A percentile compares a stretch with the other conserved stretches of the same genome.
Evolutionary conservation across 441 rosid genomes (phyloP).

Genomic region (Pelargonium fulgidum): DNA sequence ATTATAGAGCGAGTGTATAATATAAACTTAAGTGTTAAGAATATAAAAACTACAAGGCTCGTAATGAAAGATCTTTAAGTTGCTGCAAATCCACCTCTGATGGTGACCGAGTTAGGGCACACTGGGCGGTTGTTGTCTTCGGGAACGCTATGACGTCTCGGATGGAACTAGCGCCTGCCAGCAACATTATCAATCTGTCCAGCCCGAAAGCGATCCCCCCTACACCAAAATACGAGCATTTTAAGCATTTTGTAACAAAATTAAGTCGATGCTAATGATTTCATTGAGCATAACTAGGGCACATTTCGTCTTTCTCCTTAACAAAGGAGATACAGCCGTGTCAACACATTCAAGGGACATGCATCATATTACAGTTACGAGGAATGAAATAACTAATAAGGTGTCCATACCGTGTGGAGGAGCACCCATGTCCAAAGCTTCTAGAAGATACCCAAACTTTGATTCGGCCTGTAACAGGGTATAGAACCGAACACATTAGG

Average conservation of each 20-base stretch:
- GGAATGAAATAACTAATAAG: too few species aligned
- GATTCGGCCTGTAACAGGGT: conserved; percentile 54
- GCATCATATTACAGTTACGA: too few species aligned
- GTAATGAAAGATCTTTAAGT: conserved; percentile 52
- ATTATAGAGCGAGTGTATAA: too few species aligned
- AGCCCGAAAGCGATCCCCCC: conserved; percentile 91
- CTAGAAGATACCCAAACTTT: conserved; percentile 88
- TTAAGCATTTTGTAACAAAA: too few species aligned
- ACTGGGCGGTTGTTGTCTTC: conserved; percentile 83
- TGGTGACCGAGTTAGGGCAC: conserved; percentile 76
- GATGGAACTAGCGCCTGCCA: conserved; percentile 68
- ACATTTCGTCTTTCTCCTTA: not conserved
- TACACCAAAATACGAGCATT: conserved; percentile 19
- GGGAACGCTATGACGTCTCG: conserved; percentile 97
- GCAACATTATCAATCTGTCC: conserved; percentile 85
- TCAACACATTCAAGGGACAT: too few species aligned
- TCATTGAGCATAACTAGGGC: not conserved
- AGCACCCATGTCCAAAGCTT: conserved; percentile 96
- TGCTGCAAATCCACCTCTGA: conserved; percentile 81
- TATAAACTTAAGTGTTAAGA: too few species aligned
- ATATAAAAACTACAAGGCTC: not conserved
- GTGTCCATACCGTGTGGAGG: conserved; percentile 77
- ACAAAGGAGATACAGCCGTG: too few species aligned
- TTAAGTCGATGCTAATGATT: not conserved
- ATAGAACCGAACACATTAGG: too few species aligned